Evolutionary conservation across 495 filamentous ascomycete genomes (phyloP), one percentile per base, ranked within the genome.

Genomic region (Penicillium simplicissimum): DNA sequence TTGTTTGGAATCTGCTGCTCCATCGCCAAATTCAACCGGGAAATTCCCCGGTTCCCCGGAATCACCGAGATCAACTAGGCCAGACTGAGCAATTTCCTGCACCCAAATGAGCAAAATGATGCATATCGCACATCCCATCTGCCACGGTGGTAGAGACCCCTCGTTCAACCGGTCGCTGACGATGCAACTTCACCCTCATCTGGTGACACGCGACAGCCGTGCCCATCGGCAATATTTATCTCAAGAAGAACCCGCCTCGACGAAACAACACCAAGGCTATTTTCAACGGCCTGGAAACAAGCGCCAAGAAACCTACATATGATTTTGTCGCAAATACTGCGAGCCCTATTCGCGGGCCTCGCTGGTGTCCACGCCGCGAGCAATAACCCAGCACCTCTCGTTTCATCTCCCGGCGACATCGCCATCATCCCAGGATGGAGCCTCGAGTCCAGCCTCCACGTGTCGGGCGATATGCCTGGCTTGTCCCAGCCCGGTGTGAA

Each of bases 371-470:
- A 21, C 21, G 42, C 61, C 51, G 58, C 38, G 9, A 55, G 8
- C 1, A 15, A 45, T 11, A 23, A 11, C 9, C 28, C 55, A 23
- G 28, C 57, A 10, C 38, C 58, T 9, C 63, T 69, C 19, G 63
- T 71, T 15, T 63, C 69, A 8, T 33, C 51, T 4, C 56, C 66
- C 2, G 69, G 69, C 13, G 71, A 84, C n/a, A 61, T 59, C 4
- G 71, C 75, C 1, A 63, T 74, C 14, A 79, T 89, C 31, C 81
- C 82, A 19, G 73, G 73, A 52, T 88, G 87, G 87, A 72, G 83
- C 56, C 65, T 89, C 21, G 79, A 84, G 60, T 85, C 84, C 1
- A 66, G 77, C 4, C 74, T 77, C 1, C 63, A 64, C 49, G 70
- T 70, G 0, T 64, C 71, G 2, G 69, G 63, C 15, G 69, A 83